Evolutionary conservation across 2,329 filamentous ascomycete species (phyloP), one percentile per base, ranked within the genome.

Genomic region (Hymenoscyphus infarciens): DNA sequence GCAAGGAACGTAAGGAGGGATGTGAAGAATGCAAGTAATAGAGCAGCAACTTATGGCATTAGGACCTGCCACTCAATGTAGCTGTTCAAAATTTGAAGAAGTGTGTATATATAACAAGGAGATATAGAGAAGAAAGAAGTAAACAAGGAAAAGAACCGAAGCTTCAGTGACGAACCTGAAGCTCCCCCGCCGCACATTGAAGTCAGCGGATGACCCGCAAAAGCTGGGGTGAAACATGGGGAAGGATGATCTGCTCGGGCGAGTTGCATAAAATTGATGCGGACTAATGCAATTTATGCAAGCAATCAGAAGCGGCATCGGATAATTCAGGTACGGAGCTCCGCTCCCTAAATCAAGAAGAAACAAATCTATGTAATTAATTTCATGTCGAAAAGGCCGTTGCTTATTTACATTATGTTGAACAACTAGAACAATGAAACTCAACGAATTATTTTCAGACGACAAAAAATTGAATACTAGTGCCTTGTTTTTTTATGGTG

Each of bases 201-300:
- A 56, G 45, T 13, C 8, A 13, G 45, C 22, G n/a, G 45, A 25
- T 52, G 45, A 52, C 45, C 45, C 45, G 19, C 19, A 22, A 52
- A 52, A 52, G 45, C 45, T 52, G 45, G 45, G 39, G 52, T 65
- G 57, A 64, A 66, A 66, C 61, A 59, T 62, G 65, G 63, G 63
- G 64, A 61, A 65, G 52, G 56, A 10, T 31, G 4, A n/a, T 5
- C 5, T 57, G n/a, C n/a, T n/a, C n/a, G n/a, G n/a, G n/a, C n/a
- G 55, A 29, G 11, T 39, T 38, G 8, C 55, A 57, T 39, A 39
- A 57, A 52, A 52, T 4, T 3, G 13, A 52, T 52, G 45, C 19
- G 25, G 4, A 25, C 19, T 52, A 52, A 25, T 52, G 45, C 45
- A 52, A 22, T 1, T 7, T 4, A 22, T 22, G 22, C 22, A 52